Evolutionary conservation across 108 stramenopile species (phyloP).

Genomic region (Discostella pseudostelligera): DNA sequence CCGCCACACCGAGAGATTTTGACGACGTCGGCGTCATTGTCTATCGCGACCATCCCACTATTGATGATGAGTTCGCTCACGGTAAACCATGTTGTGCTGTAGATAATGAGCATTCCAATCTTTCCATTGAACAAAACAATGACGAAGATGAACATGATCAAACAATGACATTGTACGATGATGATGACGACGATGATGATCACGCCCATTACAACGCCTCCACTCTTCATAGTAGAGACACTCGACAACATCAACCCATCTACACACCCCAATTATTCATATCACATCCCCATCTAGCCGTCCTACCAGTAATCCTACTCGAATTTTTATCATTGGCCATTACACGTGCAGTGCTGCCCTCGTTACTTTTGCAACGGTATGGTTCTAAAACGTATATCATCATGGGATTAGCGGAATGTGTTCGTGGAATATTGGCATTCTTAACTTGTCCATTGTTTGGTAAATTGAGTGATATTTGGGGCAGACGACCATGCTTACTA

Average conservation of each 20-base stretch:
- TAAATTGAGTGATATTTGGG: slow-evolving; percentile 80
- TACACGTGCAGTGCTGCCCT: slow-evolving; percentile 82
- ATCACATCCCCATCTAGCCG: slow-evolving; percentile 57
- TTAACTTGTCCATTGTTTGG: slow-evolving; percentile 92
- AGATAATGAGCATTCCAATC: too few species aligned
- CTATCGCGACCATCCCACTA: neutral
- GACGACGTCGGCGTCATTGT: neutral
- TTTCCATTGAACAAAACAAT: too few species aligned
- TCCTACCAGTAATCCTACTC: slow-evolving; percentile 90
- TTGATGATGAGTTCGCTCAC: too few species aligned
- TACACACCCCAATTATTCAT: neutral
- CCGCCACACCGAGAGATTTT: neutral
- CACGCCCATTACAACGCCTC: neutral
- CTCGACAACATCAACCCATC: neutral
- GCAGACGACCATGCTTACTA: slow-evolving; percentile 81
- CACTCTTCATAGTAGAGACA: neutral
- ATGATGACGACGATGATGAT: neutral
- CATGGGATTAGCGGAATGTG: slow-evolving; percentile 84
- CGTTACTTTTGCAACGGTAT: slow-evolving; percentile 68
- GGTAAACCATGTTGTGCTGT: too few species aligned
- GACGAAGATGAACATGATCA: neutral
- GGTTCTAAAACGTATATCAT: slow-evolving; percentile 75
- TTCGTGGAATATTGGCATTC: slow-evolving; percentile 92
- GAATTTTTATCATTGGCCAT: slow-evolving; percentile 90
- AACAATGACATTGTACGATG: neutral